Conservation (phyloP, 2,329 filamentous ascomycete genomes). For the Calonectria crousiana region DNA sequence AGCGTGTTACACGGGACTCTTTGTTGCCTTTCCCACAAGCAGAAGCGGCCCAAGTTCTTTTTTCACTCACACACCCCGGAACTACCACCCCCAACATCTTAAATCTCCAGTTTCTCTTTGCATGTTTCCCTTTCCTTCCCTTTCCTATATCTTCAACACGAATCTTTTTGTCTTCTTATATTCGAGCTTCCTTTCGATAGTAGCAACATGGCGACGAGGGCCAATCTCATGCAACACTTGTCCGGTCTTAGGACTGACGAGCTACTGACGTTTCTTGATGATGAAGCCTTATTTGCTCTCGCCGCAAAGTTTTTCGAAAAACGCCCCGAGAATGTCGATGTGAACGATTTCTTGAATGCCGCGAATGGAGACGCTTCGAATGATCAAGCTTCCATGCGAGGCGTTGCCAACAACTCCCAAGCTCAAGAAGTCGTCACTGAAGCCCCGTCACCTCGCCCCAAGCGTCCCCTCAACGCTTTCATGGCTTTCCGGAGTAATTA, state of each 20-base stretch:
- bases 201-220: slow-evolving; percentile 30
- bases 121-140: no score
- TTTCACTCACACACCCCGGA: not conserved
- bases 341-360: not conserved
- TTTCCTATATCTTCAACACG: no score
- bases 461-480: slow-evolving; percentile 48
- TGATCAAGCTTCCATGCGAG: no score
- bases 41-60: not conserved
- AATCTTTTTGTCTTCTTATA: not conserved
- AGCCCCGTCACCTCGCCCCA: slow-evolving; percentile 28
- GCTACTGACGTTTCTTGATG: slow-evolving; percentile 34
- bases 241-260: slow-evolving; percentile 27
- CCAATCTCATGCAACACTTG: slow-evolving; percentile 33
- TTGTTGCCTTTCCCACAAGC: not conserved
- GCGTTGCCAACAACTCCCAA: not conserved
- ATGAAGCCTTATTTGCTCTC: slow-evolving; percentile 38
- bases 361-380: not conserved
- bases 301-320: slow-evolving; percentile 26
- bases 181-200: not conserved
- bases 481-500: slow-evolving; percentile 49
- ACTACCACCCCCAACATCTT: not conserved
- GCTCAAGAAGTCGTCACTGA: not conserved
- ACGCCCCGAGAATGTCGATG: not conserved
- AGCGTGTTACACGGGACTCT: not conserved
- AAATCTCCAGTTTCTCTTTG: not conserved